Evolutionary conservation across 768 basidiomycete species (phyloP), one percentile per base, ranked within the genome.

Genomic region (Gloeophyllum trabeum): DNA sequence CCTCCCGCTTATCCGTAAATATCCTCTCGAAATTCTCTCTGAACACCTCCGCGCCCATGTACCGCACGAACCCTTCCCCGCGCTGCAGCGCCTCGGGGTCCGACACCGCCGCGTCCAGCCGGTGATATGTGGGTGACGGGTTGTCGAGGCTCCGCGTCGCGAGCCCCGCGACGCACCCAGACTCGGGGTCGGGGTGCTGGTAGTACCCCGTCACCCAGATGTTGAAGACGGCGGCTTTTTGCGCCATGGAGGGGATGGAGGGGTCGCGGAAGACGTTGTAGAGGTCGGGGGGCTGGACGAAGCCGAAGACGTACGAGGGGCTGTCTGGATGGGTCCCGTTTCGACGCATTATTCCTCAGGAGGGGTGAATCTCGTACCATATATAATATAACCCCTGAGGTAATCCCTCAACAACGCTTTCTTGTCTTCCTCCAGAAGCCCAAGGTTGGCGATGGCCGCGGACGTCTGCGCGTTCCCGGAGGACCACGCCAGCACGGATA

Each of bases 151-250:
- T 10, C 10, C 16, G 16, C 16, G 10, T 10, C 10, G 28, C 10
- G 28, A 32, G 28, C 10, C 39, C 6, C 13, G 25, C 3, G 18
- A 14, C 2, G 39, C 21, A 21, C 20, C 39, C 20, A 6, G 39
- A 40, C 6, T 19, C 18, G 21, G 24, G 39, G 20, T 18, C 18
- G 13, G 39, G 21, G 39, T 40, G 39, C 18, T 5, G 18, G 21
- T 40, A 40, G 39, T 40, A 40, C 19, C 20, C 20, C 12, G 21
- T 23, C 18, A 40, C 39, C 39, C 39, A 40, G 7, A 18, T 25
- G 19, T 40, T 40, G n/a, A 40, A 40, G 3, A 21, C 18, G 20
- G 21, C 3, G 3, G 14, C 24, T 25, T 24, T 22, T 22, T 40
- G 20, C 16, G 20, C 39, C 4, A 4, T n/a, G n/a, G n/a, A n/a